Evolutionary conservation across 148 eudicot species (phyloP).

Genomic region (Linanthus parryae): DNA sequence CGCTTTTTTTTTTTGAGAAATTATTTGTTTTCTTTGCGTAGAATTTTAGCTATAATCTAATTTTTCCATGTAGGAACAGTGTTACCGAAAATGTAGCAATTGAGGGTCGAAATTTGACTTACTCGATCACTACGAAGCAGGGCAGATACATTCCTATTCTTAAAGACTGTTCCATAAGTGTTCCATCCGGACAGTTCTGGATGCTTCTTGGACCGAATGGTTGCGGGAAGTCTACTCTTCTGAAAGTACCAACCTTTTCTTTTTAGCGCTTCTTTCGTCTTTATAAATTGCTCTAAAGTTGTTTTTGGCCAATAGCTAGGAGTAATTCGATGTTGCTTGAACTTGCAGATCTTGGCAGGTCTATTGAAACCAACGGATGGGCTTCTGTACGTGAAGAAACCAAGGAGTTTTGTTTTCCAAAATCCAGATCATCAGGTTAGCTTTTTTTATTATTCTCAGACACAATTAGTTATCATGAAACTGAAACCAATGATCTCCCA

Average conservation of each 20-base stretch:
- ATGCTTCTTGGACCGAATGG: slow-evolving; percentile 99
- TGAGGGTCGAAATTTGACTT: slow-evolving; percentile 53
- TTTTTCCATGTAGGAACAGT: too few relatives aligned
- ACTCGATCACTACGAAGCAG: slow-evolving; percentile 34
- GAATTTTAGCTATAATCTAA: too few relatives aligned
- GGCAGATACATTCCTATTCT: slow-evolving; percentile 50
- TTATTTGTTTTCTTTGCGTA: too few relatives aligned
- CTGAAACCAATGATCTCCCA: too few relatives aligned
- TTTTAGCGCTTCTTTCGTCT: background rate
- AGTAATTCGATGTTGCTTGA: background rate
- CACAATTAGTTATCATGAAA: too few relatives aligned
- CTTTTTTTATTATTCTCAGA: slow-evolving; percentile 11
- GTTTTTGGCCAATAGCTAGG: too few relatives aligned
- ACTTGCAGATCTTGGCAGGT: slow-evolving; percentile 79
- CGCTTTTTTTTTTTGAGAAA: too few relatives aligned
- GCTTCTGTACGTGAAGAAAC: slow-evolving; percentile 52
- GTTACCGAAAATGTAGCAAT: slow-evolving; percentile 40
- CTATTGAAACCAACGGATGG: slow-evolving; percentile 67
- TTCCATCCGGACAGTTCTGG: slow-evolving; percentile 90
- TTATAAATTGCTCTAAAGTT: too few relatives aligned
- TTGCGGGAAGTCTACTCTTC: slow-evolving; percentile 91
- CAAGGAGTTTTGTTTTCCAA: slow-evolving; percentile 92
- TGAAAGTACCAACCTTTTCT: slow-evolving; percentile 39
- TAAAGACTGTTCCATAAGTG: slow-evolving; percentile 64
- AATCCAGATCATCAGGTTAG: slow-evolving; percentile 98